Evolutionary conservation across 2,329 filamentous ascomycete species (phyloP), one percentile per base, ranked within the genome.

Genomic region (Diatrype stigma): DNA sequence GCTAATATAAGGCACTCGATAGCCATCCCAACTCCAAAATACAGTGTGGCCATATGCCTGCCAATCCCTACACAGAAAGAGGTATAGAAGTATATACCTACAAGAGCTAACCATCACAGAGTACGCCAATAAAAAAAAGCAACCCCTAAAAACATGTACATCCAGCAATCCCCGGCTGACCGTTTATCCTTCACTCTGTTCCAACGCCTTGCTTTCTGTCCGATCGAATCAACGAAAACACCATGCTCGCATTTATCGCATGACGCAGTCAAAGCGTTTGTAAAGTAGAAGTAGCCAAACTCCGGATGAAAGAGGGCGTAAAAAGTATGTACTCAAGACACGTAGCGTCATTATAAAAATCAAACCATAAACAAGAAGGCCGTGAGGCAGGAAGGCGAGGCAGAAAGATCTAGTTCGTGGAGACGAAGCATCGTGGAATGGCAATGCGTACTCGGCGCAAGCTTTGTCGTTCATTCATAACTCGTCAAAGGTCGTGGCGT

Each of bases 321-420:
- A 50, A 45, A 52, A 46, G 46, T 60, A 58, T 60, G 56, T 59
- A 58, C 56, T 50, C 53, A 52, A 57, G 51, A 53, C 52, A 57
- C 60, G 53, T 60, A 37, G 59, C 57, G 52, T 61, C 59, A 58
- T 63, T 60, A 60, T 51, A 50, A 56, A 57, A 54, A 16, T 52
- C 54, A 59, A 58, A 56, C 49, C 65, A 59, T 63, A 58, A 56
- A 56, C 62, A 63, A 63, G 52, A 64, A 60, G 47, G 64, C 64
- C 63, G 63, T 53, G 65, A 59, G 63, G 64, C 64, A 50, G 48
- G 52, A 56, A 54, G 52, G 56, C 50, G 51, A 51, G 46, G 37
- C 17, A 21, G 53, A 35, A 37, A 56, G 49, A 52, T 63, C 58
- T 61, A 61, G 55, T 51, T 38, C 49, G 49, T 54, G 30, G 52